Evolutionary conservation across 192 early-diverging fungal species (phyloP).

Genomic region (Jimgerdemannia lactiflua): DNA sequence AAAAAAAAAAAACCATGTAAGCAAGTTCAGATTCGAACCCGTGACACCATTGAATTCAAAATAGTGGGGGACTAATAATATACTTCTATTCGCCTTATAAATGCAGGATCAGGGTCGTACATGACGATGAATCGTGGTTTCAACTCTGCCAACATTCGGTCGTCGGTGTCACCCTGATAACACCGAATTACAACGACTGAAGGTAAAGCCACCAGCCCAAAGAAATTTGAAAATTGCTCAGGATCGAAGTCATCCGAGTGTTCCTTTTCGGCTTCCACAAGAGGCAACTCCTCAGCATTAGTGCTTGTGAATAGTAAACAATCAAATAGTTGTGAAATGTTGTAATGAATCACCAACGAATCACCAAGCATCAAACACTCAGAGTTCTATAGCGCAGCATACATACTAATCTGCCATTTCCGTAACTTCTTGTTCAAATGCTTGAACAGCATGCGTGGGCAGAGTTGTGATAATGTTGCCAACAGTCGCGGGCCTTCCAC

Average conservation of each 20-base stretch:
- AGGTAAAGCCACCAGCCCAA: conserved; percentile 31
- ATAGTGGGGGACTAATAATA: conserved; percentile 10
- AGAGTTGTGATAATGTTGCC: no score
- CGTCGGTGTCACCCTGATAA: conserved; percentile 62
- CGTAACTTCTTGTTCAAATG: no score
- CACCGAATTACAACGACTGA: conserved; percentile 52
- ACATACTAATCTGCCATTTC: no score
- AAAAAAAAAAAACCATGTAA: neutral
- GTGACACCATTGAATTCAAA: no score
- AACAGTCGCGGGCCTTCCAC: conserved; percentile 44
- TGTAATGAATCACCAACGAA: no score
- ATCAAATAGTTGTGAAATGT: no score
- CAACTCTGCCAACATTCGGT: conserved; percentile 59
- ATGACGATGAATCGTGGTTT: conserved; percentile 82
- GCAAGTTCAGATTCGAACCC: no score
- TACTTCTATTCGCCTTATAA: conserved; percentile 87
- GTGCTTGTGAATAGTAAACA: no score
- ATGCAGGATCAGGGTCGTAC: conserved; percentile 87
- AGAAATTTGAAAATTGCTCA: neutral
- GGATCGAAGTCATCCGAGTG: neutral
- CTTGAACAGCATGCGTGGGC: no score
- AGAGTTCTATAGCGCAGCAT: no score
- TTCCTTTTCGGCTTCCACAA: conserved; percentile 40
- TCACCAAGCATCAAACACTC: no score
- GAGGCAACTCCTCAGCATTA: no score